Conservation (phyloP, 2,329 filamentous ascomycete species). For the Penicillium sp. region DNA sequence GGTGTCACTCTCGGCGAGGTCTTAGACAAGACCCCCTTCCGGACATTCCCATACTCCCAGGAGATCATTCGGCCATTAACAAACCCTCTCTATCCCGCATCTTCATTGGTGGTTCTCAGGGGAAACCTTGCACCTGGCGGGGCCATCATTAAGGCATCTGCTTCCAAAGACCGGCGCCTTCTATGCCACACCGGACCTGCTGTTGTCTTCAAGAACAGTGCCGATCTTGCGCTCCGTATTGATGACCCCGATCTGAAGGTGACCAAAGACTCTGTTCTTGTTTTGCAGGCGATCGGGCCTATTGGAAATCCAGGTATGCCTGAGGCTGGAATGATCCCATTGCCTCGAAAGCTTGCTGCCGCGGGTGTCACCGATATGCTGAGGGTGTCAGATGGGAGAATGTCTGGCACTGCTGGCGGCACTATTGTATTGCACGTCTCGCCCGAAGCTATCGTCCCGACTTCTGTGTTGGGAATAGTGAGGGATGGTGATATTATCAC, state of each 20-base stretch:
- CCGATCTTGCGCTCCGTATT: slow-evolving; percentile 15
- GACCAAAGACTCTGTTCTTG: slow-evolving; percentile 40
- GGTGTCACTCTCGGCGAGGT: slow-evolving; percentile 51
- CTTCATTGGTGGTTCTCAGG: slow-evolving; percentile 41
- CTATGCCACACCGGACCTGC: not conserved
- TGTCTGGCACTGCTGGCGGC: slow-evolving; percentile 53
- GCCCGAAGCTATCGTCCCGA: slow-evolving; percentile 46
- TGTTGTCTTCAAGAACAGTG: not conserved
- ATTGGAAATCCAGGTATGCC: slow-evolving; percentile 51
- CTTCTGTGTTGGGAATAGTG: slow-evolving; percentile 46
- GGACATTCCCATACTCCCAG: slow-evolving; percentile 43
- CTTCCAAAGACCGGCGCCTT: slow-evolving; percentile 25
- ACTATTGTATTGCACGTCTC: slow-evolving; percentile 52
- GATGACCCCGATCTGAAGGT: slow-evolving; percentile 43
- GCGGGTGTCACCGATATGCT: slow-evolving; percentile 52
- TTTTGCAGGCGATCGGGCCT: slow-evolving; percentile 47
- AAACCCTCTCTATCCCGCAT: slow-evolving; percentile 47
- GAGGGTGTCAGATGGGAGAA: slow-evolving; percentile 49
- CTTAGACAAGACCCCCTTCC: slow-evolving; percentile 46
- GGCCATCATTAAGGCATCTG: slow-evolving; percentile 48
- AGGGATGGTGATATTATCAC: slow-evolving; percentile 46
- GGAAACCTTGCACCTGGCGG: slow-evolving; percentile 48
- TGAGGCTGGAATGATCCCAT: slow-evolving; percentile 49
- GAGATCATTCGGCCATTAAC: slow-evolving; percentile 47
- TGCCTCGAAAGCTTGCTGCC: slow-evolving; percentile 46